phyloP scores from a whole-genome alignment of 208 protist genomes.

The Crithidia sp. region DNA sequence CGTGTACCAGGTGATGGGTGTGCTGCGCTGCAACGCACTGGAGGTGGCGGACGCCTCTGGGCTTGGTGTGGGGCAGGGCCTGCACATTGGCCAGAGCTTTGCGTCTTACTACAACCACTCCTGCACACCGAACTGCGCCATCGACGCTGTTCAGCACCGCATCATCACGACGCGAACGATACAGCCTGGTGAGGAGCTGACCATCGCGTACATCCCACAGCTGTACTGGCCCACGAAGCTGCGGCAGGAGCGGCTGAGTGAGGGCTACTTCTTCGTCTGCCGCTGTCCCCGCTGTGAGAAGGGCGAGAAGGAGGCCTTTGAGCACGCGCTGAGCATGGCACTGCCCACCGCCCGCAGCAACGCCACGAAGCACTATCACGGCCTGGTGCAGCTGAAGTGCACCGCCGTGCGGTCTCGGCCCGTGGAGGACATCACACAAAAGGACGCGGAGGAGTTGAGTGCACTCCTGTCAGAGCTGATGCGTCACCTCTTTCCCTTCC shows the following conservation, averaged over 20 bases:
- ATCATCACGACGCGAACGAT: constrained; percentile 76
- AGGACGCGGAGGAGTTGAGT: constrained; percentile 46
- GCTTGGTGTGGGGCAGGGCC: constrained; percentile 77
- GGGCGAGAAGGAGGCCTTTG: constrained; percentile 53
- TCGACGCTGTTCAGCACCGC: constrained; percentile 39
- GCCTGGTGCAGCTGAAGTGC: constrained; percentile 58
- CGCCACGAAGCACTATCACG: constrained; percentile 55
- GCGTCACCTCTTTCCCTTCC: constrained; percentile 70
- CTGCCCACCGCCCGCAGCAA: constrained; percentile 30
- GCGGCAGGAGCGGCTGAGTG: constrained; percentile 61
- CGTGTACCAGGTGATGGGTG: constrained; percentile 57
- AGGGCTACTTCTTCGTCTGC: constrained; percentile 82
- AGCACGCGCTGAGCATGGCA: constrained; percentile 47
- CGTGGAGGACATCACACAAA: constrained; percentile 38
- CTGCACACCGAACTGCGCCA: constrained; percentile 82
- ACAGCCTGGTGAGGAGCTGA: constrained; percentile 69
- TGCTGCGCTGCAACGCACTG: constrained; percentile 83
- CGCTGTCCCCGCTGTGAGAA: constrained; percentile 64
- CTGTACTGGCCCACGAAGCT: constrained; percentile 82
- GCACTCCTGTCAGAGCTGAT: constrained; percentile 49
- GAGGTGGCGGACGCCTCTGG: constrained; percentile 65
- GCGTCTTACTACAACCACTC: constrained; percentile 88
- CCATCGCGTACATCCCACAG: constrained; percentile 86
- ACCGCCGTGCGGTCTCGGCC: constrained; percentile 41
- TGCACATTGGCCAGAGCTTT: constrained; percentile 51